Base-by-base conservation (phyloP, 345 rosid genomes). In the Melastoma malabathricum region DNA sequence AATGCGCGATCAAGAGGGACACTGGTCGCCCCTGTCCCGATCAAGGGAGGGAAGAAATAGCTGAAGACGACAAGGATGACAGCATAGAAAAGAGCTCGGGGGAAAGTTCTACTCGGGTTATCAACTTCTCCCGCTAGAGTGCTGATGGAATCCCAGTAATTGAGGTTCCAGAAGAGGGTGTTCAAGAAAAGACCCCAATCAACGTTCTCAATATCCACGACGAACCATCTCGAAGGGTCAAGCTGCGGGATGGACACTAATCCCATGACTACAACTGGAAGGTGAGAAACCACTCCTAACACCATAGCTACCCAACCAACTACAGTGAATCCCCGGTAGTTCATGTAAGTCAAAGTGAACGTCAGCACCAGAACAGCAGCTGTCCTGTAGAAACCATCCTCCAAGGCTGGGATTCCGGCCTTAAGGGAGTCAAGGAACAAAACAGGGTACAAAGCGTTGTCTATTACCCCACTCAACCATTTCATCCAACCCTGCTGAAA, bases 401-500 rank as follows among this genome's bases (percentile, higher is more conserved):
- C 70, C 39, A 69, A 41, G 16, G 60, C 58, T 5, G 70, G 74
- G 47, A 61, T 46, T 15, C 57, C 69, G 0, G 69, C 61, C 48
- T 69, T 64, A 10, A 64, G 58, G 57, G 64, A 69, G 43, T 65
- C 74, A 2, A 69, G 74, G 44, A 69, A 69, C 29, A 69, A 50
- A 44, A 65, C 70, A 5, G 74, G 74, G 41, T 69, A 69, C 5
- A 65, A 60, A 13, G 74, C 74, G 41, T 69, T 65, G 49, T 69
- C 74, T 23, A 65, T 69, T 15, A 69, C 74, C 43, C 74, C 74
- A 50, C 74, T 60, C 5, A 69, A 66, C 74, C 74, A 64, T 61
- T 69, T 69, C 69, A 69, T 65, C 74, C 74, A 69, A 15, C 74
- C 74, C 58, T 69, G 74, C 18, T 69, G 74, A 20, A 69, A 69